Percentiles rank a stretch among this genome's conserved stretches.
phyloP scores from a whole-genome alignment of 768 basidiomycete species.

The Suillus sp. region DNA sequence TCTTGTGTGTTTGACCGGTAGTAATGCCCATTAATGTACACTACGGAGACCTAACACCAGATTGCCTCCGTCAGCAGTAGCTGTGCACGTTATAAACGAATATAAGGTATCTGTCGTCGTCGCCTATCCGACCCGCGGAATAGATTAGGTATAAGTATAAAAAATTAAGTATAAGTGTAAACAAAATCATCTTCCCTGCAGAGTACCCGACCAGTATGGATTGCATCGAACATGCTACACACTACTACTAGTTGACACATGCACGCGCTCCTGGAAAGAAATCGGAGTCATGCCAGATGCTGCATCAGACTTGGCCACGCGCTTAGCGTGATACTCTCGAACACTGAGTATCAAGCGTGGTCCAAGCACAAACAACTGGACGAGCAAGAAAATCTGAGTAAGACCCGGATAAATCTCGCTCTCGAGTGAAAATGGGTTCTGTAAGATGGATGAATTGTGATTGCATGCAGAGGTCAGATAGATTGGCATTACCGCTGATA shows the following conservation, averaged over 20 bases:
- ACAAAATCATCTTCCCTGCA: neutral
- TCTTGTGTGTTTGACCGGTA: too few species aligned
- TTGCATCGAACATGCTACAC: neutral
- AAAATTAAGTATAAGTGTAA: too few species aligned
- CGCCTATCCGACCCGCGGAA: neutral
- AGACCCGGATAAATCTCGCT: neutral
- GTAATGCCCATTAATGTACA: too few species aligned
- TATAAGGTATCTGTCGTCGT: neutral
- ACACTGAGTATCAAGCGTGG: conserved; percentile 1
- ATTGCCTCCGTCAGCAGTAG: neutral
- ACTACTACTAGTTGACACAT: neutral
- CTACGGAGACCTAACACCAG: too few species aligned
- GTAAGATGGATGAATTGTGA: neutral
- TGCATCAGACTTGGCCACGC: neutral
- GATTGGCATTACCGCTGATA: neutral
- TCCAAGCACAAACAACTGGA: neutral
- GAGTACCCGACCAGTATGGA: neutral
- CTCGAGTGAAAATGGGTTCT: neutral
- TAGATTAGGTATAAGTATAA: neutral
- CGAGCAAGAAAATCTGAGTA: neutral
- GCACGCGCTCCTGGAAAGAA: neutral
- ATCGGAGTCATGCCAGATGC: too few species aligned
- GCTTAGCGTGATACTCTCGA: neutral
- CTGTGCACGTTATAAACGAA: neutral
- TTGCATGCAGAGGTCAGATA: neutral